Percentiles rank a stretch among this genome's conserved stretches.
Conservation (phyloP, 2,329 filamentous ascomycete species). For the Sporothrix phasma region DNA sequence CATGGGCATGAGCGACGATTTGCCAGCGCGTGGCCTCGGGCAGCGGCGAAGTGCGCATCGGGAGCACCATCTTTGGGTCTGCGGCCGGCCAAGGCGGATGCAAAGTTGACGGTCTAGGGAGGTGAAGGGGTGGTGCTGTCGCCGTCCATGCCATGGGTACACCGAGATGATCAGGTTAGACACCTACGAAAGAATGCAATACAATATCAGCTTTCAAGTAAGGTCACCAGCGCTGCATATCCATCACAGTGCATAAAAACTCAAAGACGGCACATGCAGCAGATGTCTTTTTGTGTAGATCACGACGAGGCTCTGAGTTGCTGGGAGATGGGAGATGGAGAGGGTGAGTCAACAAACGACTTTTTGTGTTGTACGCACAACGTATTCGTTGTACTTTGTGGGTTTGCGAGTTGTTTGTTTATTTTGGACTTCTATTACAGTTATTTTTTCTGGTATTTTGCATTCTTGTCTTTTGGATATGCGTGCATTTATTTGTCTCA, state of each 20-base stretch:
- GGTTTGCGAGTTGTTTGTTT: too few species aligned
- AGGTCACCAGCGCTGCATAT: not conserved
- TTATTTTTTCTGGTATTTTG: too few species aligned
- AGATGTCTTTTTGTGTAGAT: not conserved
- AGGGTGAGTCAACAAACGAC: not conserved
- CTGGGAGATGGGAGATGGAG: too few species aligned
- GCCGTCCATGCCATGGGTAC: not conserved
- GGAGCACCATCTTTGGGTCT: conserved; percentile 89
- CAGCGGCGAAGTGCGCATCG: conserved; percentile 81
- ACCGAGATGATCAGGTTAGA: not conserved
- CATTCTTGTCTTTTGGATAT: too few species aligned
- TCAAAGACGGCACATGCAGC: not conserved
- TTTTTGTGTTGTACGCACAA: too few species aligned
- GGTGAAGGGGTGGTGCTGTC: not conserved
- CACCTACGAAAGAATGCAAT: too few species aligned
- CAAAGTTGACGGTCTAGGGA: conserved; percentile 50
- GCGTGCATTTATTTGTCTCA: too few species aligned
- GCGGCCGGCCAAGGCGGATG: conserved; percentile 69
- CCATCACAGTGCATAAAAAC: not conserved
- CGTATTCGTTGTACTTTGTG: too few species aligned
- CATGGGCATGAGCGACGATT: conserved; percentile 98
- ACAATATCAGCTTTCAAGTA: too few species aligned
- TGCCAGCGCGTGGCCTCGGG: conserved; percentile 77
- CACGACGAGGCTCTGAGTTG: not conserved
- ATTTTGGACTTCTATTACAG: too few species aligned